Conservation (phyloP, 73 alveolate genomes). For the Blepharisma japonicum region DNA sequence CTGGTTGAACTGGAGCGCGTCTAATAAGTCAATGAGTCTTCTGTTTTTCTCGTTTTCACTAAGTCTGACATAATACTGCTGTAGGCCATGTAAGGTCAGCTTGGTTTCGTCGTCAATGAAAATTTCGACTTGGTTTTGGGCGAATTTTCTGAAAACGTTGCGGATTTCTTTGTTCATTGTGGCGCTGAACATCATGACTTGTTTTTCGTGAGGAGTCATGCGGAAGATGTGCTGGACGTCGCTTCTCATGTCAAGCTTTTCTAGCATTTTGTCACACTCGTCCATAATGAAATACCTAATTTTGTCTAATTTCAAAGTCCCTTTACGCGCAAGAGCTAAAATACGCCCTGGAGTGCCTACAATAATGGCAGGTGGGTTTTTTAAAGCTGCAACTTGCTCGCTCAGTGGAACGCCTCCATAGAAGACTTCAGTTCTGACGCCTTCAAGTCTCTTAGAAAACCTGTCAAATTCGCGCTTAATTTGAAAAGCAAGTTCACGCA, state of each 20-base stretch:
- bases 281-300: slow-evolving; percentile 87
- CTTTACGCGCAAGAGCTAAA: slow-evolving; percentile 85
- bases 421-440: slow-evolving; percentile 86
- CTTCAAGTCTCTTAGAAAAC: slow-evolving; percentile 80
- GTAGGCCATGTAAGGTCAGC: slow-evolving; percentile 97
- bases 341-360: slow-evolving; percentile 99
- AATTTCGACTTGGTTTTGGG: slow-evolving; percentile 83
- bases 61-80: slow-evolving; percentile 96
- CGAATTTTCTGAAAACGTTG: slow-evolving; percentile 62
- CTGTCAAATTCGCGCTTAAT: slow-evolving; percentile 94
- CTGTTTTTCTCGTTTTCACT: slow-evolving; percentile 93
- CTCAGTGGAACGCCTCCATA: slow-evolving; percentile 95
- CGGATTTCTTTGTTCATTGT: slow-evolving; percentile 94
- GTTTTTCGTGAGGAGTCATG: slow-evolving; percentile 95
- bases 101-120: slow-evolving; percentile 96
- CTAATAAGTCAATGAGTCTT: slow-evolving; percentile 89
- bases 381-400: slow-evolving; percentile 82
- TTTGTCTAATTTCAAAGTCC: slow-evolving; percentile 82
- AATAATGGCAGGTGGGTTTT: slow-evolving; percentile 85
- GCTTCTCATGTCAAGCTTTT: slow-evolving; percentile 94
- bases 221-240: slow-evolving; percentile 98
- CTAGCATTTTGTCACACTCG: slow-evolving; percentile 99
- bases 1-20: slow-evolving; percentile 93
- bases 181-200: slow-evolving; percentile 99
- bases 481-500: slow-evolving; percentile 99